Percentiles rank a stretch among this genome's conserved stretches.
Conservation (phyloP, 1,139 yeast genomes). For the Debaryomyces nepalensis region DNA sequence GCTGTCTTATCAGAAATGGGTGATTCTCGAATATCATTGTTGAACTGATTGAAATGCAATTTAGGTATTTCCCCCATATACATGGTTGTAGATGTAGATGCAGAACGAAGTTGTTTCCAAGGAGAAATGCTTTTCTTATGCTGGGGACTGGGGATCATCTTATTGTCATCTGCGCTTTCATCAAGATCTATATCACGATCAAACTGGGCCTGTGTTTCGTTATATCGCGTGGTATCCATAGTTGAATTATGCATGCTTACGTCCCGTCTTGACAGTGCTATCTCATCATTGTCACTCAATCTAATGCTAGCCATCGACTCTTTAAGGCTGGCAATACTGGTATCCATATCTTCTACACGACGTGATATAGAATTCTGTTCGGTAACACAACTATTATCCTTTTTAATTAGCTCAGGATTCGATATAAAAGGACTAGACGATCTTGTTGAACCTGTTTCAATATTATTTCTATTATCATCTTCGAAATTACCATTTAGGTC, state of each 20-base stretch:
- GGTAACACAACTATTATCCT: background rate
- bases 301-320: conserved; percentile 27
- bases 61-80: conserved; percentile 17
- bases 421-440: conserved; percentile 39
- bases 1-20: conserved; percentile 14
- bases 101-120: conserved; percentile 40
- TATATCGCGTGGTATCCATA: conserved; percentile 27
- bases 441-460: conserved; percentile 11
- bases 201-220: conserved; percentile 38
- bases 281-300: conserved; percentile 6
- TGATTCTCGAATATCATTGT: conserved; percentile 3
- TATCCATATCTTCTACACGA: conserved; percentile 22
- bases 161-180: conserved; percentile 9
- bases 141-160: conserved; percentile 16
- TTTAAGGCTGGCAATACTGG: conserved; percentile 29
- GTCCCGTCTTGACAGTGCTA: background rate
- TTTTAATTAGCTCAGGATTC: conserved; percentile 24
- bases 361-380: conserved; percentile 4
- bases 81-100: conserved; percentile 16
- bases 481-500: conserved; percentile 6
- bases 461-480: conserved; percentile 7
- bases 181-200: conserved; percentile 36
- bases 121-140: conserved; percentile 22
- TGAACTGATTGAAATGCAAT: conserved; percentile 13
- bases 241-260: conserved; percentile 15